Evolutionary conservation across 179 eudicot genomes (phyloP), one percentile per base, ranked within the genome.

Genomic region (Carnegiea gigantea): DNA sequence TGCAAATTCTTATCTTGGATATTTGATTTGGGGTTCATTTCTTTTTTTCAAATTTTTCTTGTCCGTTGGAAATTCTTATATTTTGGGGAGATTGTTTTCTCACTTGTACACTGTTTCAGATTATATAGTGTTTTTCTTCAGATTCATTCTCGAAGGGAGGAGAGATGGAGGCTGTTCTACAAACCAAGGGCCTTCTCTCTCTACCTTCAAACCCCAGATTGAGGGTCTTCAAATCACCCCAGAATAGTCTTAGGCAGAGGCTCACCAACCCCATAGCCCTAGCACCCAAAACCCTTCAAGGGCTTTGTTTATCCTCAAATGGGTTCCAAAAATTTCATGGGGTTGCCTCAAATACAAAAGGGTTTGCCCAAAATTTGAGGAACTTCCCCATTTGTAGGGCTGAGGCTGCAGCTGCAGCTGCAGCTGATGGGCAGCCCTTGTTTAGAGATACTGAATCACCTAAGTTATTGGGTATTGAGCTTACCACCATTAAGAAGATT

Each of bases 101-200:
- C 28, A 5, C 21, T 68, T 9, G 14, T 75, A 57, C 75, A 38
- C 33, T 53, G 18, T 77, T 33, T 33, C 36, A 33, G 78, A 53
- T 12, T 40, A 0, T 59, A 18, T n/a, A 3, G n/a, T 46, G 43
- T 51, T 70, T 5, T 70, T 36, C 73, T 59, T 33, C 21, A 20
- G 54, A 43, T 59, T 64, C 14, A 44, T 59, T 74, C 24, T 75
- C 72, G 64, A 79, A 57, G 44, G 70, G 28, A 23, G 85, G 80
- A 85, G 84, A 86, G 82, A 78, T 95, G 98, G 90, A 92, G 87
- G 98, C 91, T 73, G 89, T 93, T 86, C 62, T 94, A 13, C 98
- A 96, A 78, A 82, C 97, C 70, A 96, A 90, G 81, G 99, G 96
- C 83, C 91, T 93, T 87, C 88, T 96, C 73, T 93, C 97, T 78